Percentiles rank a stretch among this genome's conserved stretches.
Conservation (phyloP, 2,329 filamentous ascomycete species). For the Penicillium fuscoglaucum region DNA sequence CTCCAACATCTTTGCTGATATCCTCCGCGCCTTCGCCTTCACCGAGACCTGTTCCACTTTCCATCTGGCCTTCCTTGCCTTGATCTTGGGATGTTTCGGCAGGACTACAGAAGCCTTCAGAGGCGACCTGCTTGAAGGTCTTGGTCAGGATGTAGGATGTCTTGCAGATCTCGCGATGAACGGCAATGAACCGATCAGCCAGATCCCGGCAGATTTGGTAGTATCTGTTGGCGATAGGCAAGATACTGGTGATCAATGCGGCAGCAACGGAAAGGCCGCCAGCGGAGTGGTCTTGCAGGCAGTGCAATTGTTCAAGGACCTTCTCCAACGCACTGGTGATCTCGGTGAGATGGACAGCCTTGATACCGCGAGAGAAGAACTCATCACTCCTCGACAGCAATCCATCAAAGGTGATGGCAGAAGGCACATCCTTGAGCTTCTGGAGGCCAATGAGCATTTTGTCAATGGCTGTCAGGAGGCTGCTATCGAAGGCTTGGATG, state of each 20-base stretch:
- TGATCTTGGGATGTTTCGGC: slow-evolving; percentile 74
- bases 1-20: slow-evolving; percentile 93
- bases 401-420: slow-evolving; percentile 59
- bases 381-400: slow-evolving; percentile 64
- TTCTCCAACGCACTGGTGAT: slow-evolving; percentile 51
- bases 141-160: slow-evolving; percentile 74
- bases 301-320: slow-evolving; percentile 49
- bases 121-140: slow-evolving; percentile 74
- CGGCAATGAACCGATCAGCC: slow-evolving; percentile 58
- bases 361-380: slow-evolving; percentile 55
- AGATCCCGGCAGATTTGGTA: slow-evolving; percentile 59
- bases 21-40: slow-evolving; percentile 95
- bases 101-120: slow-evolving; percentile 88
- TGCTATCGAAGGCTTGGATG: slow-evolving; percentile 54
- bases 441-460: slow-evolving; percentile 78
- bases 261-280: slow-evolving; percentile 49
- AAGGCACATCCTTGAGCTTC: slow-evolving; percentile 58
- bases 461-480: slow-evolving; percentile 67
- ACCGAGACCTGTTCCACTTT: slow-evolving; percentile 88
- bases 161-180: slow-evolving; percentile 71
- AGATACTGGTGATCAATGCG: slow-evolving; percentile 60
- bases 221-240: slow-evolving; percentile 77
- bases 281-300: slow-evolving; percentile 46
- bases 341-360: slow-evolving; percentile 59
- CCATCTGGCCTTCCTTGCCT: slow-evolving; percentile 73